These are phyloP conservation scores for Phanerochaete carnosa DNA, from an alignment of 768 basidiomycete genomes.

Conservation along the genomic window DNA sequence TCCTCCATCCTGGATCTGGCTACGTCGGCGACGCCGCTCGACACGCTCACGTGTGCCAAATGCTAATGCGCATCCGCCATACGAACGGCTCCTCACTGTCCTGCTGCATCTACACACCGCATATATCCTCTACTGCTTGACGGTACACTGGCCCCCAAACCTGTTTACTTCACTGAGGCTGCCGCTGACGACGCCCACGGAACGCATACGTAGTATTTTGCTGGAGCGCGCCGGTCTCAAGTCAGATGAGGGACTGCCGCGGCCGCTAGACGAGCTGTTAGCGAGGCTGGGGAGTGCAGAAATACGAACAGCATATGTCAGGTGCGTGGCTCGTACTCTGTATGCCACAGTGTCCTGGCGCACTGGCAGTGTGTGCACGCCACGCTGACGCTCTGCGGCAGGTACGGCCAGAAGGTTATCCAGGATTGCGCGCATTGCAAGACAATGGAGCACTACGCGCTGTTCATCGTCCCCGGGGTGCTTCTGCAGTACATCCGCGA, in stretches of 20 bases:
- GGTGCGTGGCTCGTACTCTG: constrained; percentile 31
- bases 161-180: constrained; percentile 55
- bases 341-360: not conserved
- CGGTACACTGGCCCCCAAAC: constrained; percentile 54
- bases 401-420: constrained; percentile 67
- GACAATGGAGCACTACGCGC: constrained; percentile 54
- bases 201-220: constrained; percentile 47
- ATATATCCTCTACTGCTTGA: constrained; percentile 42
- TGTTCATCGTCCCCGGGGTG: constrained; percentile 53
- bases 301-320: constrained; percentile 53
- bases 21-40: constrained; percentile 1
- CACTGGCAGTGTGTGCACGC: not conserved
- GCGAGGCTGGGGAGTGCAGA: constrained; percentile 55
- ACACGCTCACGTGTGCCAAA: not conserved
- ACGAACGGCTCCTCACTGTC: constrained; percentile 27
- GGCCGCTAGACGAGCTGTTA: constrained; percentile 49
- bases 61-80: constrained; percentile 11
- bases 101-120: constrained; percentile 50
- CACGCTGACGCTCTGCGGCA: constrained; percentile 19
- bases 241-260: constrained; percentile 32
- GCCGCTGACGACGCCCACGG: constrained; percentile 52
- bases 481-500: constrained; percentile 60
- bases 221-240: constrained; percentile 34
- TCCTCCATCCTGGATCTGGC: constrained; percentile 14
- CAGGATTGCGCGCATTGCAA: constrained; percentile 65